These are phyloP conservation scores for Cicer yamashitae DNA, from an alignment of 306 rosid genomes.

Conservation along the genomic window DNA sequence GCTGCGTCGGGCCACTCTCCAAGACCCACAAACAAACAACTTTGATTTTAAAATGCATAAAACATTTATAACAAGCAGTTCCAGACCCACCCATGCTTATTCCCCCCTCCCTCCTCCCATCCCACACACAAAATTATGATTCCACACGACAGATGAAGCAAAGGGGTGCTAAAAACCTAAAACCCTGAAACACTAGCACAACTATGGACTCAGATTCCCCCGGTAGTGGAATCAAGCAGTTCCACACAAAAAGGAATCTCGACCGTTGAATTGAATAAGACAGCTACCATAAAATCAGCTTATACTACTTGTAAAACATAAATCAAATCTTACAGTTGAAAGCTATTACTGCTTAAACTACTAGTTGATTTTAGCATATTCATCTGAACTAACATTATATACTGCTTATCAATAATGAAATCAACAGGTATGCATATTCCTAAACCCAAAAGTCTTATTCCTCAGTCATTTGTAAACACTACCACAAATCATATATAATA, in stretches of 20 bases:
- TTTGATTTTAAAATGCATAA: background rate
- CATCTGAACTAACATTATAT: background rate
- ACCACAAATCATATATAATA: background rate
- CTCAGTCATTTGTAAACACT: background rate
- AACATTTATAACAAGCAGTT: background rate
- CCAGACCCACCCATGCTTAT: background rate
- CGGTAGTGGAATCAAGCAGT: no score
- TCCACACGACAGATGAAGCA: background rate
- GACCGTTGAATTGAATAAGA: no score
- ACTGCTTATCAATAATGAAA: background rate
- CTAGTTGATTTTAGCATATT: background rate
- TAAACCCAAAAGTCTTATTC: background rate
- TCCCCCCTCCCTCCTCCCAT: background rate
- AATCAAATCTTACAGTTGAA: no score
- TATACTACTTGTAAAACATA: no score
- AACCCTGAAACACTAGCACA: background rate
- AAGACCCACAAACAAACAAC: background rate
- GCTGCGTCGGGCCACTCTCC: background rate
- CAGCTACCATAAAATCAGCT: no score
- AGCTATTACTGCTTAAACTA: no score
- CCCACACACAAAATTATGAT: background rate
- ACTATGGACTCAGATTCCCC: background rate
- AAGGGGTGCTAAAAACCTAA: background rate
- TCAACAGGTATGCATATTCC: background rate
- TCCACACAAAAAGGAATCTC: no score